Evolutionary conservation across 1,139 yeast species (phyloP).

Genomic region (Blastobotrys ciferrii): DNA sequence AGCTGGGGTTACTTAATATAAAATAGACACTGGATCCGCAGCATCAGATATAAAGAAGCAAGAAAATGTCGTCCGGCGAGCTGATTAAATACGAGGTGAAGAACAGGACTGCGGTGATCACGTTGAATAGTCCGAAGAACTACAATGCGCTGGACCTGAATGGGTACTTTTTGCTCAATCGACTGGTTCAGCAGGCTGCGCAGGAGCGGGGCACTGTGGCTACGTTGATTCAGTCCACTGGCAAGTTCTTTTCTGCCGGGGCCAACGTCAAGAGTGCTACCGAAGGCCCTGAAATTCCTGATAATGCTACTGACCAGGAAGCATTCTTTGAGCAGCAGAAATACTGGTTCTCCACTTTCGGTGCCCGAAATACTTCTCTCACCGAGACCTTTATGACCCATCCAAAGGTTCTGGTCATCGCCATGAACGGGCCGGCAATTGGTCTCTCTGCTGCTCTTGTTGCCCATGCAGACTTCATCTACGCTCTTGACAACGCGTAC

Average conservation of each 20-base stretch:
- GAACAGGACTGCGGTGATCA: conserved; percentile 61
- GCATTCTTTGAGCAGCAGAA: conserved; percentile 23
- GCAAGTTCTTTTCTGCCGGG: conserved; percentile 82
- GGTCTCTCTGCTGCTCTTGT: conserved; percentile 78
- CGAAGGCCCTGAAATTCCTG: conserved; percentile 24
- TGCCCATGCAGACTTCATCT: conserved; percentile 72
- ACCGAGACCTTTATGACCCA: conserved; percentile 72
- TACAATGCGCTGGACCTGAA: conserved; percentile 68
- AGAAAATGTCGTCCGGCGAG: conserved; percentile 7
- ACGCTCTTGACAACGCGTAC: conserved; percentile 63
- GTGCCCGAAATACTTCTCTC: conserved; percentile 67
- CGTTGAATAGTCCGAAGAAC: conserved; percentile 59
- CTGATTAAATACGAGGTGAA: conserved; percentile 43
- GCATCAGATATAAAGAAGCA: background rate
- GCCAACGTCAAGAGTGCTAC: conserved; percentile 58
- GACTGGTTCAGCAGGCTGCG: conserved; percentile 62
- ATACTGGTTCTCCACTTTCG: conserved; percentile 39
- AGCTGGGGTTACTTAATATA: background rate
- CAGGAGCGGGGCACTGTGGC: conserved; percentile 60
- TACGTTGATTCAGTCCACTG: conserved; percentile 70
- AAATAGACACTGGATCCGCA: background rate
- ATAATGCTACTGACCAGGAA: conserved; percentile 29
- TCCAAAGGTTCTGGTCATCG: conserved; percentile 67
- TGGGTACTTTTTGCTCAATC: conserved; percentile 65
- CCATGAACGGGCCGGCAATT: conserved; percentile 84